Evolutionary conservation across 257 asterid species (phyloP).

Genomic region (Gentiana dahurica): DNA sequence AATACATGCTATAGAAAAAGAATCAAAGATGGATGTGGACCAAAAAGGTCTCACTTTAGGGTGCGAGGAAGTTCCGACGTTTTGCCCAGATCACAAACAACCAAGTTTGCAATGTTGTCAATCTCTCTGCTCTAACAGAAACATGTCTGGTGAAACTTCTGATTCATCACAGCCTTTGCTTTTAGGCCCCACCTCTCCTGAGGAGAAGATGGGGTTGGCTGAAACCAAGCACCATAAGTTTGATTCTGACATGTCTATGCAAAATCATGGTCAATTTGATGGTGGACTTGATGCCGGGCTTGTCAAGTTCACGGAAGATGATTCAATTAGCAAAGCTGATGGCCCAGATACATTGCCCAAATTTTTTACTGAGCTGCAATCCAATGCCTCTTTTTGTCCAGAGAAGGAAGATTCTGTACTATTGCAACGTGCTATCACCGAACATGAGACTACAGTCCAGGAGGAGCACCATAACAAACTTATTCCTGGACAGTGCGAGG

Average conservation of each 20-base stretch:
- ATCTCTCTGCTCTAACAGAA: constrained; percentile 5
- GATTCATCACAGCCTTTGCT: constrained; percentile 17
- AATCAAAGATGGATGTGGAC: constrained; percentile 1
- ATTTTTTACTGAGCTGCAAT: constrained; percentile 26
- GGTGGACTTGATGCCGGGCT: constrained; percentile 14
- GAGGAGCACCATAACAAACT: constrained; percentile 21
- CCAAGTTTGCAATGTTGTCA: constrained; percentile 10
- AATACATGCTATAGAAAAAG: neutral
- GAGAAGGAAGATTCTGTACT: constrained; percentile 30
- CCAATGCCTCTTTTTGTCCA: constrained; percentile 32
- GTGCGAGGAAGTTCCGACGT: constrained; percentile 7
- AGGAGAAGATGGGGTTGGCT: constrained; percentile 15
- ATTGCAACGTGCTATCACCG: constrained; percentile 23
- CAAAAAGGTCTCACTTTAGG: constrained; percentile 9
- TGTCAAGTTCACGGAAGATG: constrained; percentile 18
- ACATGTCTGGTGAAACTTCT: constrained; percentile 11
- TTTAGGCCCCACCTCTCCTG: constrained; percentile 10
- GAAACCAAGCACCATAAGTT: constrained; percentile 16
- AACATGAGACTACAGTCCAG: constrained; percentile 26
- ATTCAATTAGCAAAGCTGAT: constrained; percentile 18
- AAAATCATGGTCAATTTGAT: constrained; percentile 19
- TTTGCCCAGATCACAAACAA: constrained; percentile 7
- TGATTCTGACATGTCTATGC: constrained; percentile 17
- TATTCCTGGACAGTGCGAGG: constrained; percentile 15
- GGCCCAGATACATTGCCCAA: constrained; percentile 17